Base-by-base conservation (phyloP, 192 early-diverging fungal species). In the Rhizophagus sp. region DNA sequence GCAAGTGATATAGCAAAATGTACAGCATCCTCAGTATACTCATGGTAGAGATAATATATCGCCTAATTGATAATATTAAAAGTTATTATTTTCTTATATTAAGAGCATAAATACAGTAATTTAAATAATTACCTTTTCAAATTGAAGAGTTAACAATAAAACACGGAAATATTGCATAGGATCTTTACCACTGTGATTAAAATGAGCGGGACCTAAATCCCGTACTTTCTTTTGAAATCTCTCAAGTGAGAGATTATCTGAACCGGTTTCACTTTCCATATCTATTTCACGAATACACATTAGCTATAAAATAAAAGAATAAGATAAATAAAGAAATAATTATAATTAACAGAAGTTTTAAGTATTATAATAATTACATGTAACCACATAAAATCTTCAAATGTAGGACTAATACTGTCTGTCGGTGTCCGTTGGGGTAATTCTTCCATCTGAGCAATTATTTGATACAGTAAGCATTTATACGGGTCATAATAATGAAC, bases 351-450 rank as follows among this genome's bases (percentile, higher is more conserved):
- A 34, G 70, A 62, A 81, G 63, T 22, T 15, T 74, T 17, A 24
- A n/a, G 74, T 64, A 50, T 77, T 30, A 47, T 33, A 73, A 44
- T 11, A 82, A 17, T 66, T 82, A 91, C 89, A 83, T 95, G 92
- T 9, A 96, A 75, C 98, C 98, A 99, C 52, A 99, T 80, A 82
- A 95, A 99, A 77, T 99, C 97, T 82, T 99, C 96, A 3, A 91
- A 92, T 11, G 95, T 89, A 57, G 89, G 88, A 19, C 94, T 88
- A 1, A 96, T 94, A 50, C 85, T 83, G 1, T 89, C 81, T 12
- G 95, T 83, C 67, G 87, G 89, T 69, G 91, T 91, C 41, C 84
- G 87, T 79, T 97, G 82, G 52, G 65, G 49, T 57, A 68, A 68
- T 70, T 63, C 52, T 47, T 96, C 97, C 79, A 95, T 95, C 25